These are phyloP conservation scores for Pseudogymnoascus sp. DNA, from an alignment of 2,329 filamentous ascomycete genomes.

Conservation along the genomic window DNA sequence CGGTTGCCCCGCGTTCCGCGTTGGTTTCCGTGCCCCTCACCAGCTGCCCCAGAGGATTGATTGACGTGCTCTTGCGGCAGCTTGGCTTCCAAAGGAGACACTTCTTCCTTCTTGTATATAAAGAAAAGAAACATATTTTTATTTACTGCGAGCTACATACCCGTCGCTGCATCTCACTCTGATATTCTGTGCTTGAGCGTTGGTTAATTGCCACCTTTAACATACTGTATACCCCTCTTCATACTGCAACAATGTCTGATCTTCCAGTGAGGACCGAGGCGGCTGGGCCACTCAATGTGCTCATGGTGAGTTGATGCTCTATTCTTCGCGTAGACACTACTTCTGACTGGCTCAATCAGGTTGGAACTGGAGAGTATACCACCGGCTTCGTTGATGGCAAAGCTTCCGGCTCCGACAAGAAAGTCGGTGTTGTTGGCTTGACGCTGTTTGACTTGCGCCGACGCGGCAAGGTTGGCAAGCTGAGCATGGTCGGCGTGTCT, in stretches of 20 bases:
- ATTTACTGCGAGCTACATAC: not conserved
- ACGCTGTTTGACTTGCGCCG: constrained; percentile 83
- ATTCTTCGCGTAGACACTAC: too few relatives aligned
- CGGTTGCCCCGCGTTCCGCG: not conserved
- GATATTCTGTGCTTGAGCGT: not conserved
- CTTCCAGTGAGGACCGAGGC: not conserved
- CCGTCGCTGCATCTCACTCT: not conserved
- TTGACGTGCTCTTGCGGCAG: not conserved
- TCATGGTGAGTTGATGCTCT: constrained; percentile 22
- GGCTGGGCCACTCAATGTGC: constrained; percentile 24
- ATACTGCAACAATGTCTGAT: not conserved
- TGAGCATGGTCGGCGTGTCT: constrained; percentile 85
- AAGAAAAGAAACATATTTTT: not conserved
- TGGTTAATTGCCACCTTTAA: not conserved
- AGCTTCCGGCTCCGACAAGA: constrained; percentile 85
- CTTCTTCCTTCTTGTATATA: not conserved
- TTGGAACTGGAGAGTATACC: constrained; percentile 94
- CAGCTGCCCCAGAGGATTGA: not conserved
- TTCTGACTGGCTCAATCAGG: constrained; percentile 29
- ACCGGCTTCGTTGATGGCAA: constrained; percentile 84
- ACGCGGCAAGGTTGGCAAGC: constrained; percentile 75
- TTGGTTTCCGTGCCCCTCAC: not conserved
- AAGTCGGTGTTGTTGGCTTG: constrained; percentile 86
- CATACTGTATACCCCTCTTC: not conserved
- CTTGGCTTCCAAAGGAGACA: not conserved